A percentile compares a stretch with the other conserved stretches of the same genome.
Conservation (phyloP, 768 basidiomycete genomes). For the Boletellus emodensis region DNA sequence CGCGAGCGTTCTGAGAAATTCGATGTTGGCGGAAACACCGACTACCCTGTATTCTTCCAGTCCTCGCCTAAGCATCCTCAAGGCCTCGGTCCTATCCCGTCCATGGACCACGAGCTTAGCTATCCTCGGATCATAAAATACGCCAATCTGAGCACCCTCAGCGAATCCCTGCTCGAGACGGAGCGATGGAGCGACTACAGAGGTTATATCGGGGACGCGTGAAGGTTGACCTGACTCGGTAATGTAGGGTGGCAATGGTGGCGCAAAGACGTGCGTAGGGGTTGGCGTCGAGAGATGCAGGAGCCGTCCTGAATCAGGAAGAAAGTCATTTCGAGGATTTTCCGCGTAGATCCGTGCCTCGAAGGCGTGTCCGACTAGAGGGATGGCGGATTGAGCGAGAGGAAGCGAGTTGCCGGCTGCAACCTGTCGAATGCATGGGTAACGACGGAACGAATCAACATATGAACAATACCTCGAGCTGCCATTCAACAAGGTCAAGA, state of each 20-base stretch:
- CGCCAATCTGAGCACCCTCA: conserved; percentile 75
- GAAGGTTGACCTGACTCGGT: conserved; percentile 20
- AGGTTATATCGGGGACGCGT: conserved; percentile 17
- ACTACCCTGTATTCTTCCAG: conserved; percentile 88
- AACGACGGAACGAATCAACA: neutral
- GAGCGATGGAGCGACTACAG: conserved; percentile 51
- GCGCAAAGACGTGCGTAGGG: conserved; percentile 68
- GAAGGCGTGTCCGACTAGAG: conserved; percentile 88
- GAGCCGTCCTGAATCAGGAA: conserved; percentile 85
- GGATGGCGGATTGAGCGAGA: conserved; percentile 70
- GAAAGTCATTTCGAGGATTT: conserved; percentile 88
- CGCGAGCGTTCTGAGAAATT: conserved; percentile 77
- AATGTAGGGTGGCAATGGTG: conserved; percentile 34
- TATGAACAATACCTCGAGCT: conserved; percentile 58
- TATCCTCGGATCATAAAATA: conserved; percentile 91
- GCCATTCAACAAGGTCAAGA: conserved; percentile 93
- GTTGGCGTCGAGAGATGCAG: conserved; percentile 77
- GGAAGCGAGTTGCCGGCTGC: conserved; percentile 87
- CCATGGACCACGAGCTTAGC: conserved; percentile 90
- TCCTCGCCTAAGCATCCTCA: conserved; percentile 75
- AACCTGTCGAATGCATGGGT: conserved; percentile 42
- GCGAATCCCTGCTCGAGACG: conserved; percentile 90
- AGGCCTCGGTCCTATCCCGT: conserved; percentile 75
- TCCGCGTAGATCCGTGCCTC: conserved; percentile 96
- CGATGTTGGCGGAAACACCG: conserved; percentile 87